Evolutionary conservation across 75 land plant species (phyloP).

Genomic region (Ceratopteris richardii): DNA sequence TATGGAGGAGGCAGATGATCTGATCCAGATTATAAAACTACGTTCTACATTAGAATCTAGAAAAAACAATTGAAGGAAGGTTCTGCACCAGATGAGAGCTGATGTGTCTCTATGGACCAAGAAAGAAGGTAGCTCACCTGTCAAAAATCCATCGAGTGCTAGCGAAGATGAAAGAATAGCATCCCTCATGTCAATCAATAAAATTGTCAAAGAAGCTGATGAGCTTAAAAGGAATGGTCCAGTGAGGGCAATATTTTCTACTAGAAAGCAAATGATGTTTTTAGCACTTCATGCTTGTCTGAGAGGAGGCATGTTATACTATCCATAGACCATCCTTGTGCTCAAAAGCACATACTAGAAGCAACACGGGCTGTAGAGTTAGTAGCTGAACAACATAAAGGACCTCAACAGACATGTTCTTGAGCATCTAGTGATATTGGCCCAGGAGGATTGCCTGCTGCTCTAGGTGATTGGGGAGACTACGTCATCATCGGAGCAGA

Average conservation of each 20-base stretch:
- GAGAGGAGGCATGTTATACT: slow-evolving; percentile 84
- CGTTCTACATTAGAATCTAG: slow-evolving; percentile 95
- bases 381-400: slow-evolving; percentile 13
- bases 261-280: slow-evolving; percentile 58
- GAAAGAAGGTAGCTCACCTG: slow-evolving; percentile 79
- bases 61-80: slow-evolving; percentile 91
- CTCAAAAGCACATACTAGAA: slow-evolving; percentile 58
- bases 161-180: slow-evolving; percentile 94
- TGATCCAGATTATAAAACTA: slow-evolving; percentile 56
- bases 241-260: slow-evolving; percentile 31
- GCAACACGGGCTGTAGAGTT: slow-evolving; percentile 63
- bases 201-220: slow-evolving; percentile 81
- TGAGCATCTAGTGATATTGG: slow-evolving; percentile 14
- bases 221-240: slow-evolving; percentile 58
- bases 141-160: slow-evolving; percentile 75
- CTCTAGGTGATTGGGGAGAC: slow-evolving; percentile 12
- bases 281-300: slow-evolving; percentile 56
- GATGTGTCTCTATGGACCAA: slow-evolving; percentile 62
- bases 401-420: slow-evolving; percentile 6
- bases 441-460: slow-evolving; percentile 11
- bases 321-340: slow-evolving; percentile 91
- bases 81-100: slow-evolving; percentile 74
- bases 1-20: slow-evolving; percentile 87
- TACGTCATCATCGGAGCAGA: slow-evolving; percentile 20
- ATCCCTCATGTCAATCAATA: slow-evolving; percentile 85